Evolutionary conservation across 441 rosid genomes (phyloP), one percentile per base, ranked within the genome.

Genomic region (Aquilaria agallochum): DNA sequence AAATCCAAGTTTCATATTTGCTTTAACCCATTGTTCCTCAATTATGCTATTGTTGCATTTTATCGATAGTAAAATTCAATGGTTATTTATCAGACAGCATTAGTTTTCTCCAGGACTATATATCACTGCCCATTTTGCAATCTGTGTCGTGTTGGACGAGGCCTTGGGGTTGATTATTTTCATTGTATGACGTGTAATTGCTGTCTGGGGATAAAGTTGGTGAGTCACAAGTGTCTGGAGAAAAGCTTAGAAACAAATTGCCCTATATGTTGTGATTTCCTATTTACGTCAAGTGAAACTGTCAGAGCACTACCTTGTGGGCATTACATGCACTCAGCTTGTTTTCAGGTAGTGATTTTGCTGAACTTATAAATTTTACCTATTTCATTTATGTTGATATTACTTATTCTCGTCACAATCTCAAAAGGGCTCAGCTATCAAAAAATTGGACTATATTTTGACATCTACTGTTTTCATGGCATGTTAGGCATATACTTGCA

Each of bases 161-260:
- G 94, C 49, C 83, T 87, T 7, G 94, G 94, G 20, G 67, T 83
- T 44, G 94, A 87, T 72, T 78, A 59, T 67, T 87, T 84, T 56
- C 94, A 87, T 69, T 87, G 94, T 73, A 87, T 87, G 94, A 87
- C 80, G 31, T 87, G 94, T 73, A 84, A 84, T 74, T 84, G 87
- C 65, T 87, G 94, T 75, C 71, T 87, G 34, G 87, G 82, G 58
- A 79, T 75, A 76, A 83, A 79, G 70, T 54, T 81, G 60, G 80
- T 78, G 76, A 82, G 79, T 62, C 89, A 87, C 67, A 84, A 87
- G 72, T 87, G 94, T 78, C 74, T 73, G 36, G 90, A 87, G 74
- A 87, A 87, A 64, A 74, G 88, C 73, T 68, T 84, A 42, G 94
- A 87, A 73, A 81, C 78, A 44, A 87, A 87, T 63, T 87, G 90